Evolutionary conservation across 192 early-diverging fungal species (phyloP), one percentile per base, ranked within the genome.

Genomic region (Gonapodya sp.): DNA sequence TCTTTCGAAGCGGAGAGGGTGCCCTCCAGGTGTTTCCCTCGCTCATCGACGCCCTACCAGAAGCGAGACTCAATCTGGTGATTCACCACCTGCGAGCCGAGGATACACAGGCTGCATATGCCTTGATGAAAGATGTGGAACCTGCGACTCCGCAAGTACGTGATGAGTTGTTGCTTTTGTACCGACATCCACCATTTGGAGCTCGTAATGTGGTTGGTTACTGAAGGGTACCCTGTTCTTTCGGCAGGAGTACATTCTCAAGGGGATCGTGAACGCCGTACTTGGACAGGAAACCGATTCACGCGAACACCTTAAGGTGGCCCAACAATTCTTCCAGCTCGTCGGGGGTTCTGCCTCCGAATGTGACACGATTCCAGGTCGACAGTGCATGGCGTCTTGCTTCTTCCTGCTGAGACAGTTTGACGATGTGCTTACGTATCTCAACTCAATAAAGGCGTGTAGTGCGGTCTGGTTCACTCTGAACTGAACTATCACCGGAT

Each of bases 101-200:
- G 73, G 90, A 91, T 82, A 91, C 86, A 34, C 83, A 86, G 1
- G 79, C 89, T 30, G 90, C 88, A 31, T 91, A 87, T 79, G 87
- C 89, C 79, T 77, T 91, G 78, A 91, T 91, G 90, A 91, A 91
- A 82, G 89, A 91, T 72, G 87, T 91, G 0, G 90, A 91, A 79
- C 90, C 90, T 34, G 83, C 86, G 1, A 90, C 90, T 2, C 90
- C 90, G 30, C 88, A 89, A 83, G 86, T 83, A 77, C 2, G 35
- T 72, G 64, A 1, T 36, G 72, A 14, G 0, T 36, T 0, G 24
- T 72, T 30, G 1, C 18, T 30, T 82, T 30, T 81, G n/a, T 31
- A 81, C 1, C 80, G n/a, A n/a, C n/a, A n/a, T n/a, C n/a, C n/a
- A n/a, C n/a, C n/a, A n/a, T n/a, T n/a, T n/a, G n/a, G n/a, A 34